Base-by-base conservation (phyloP, 495 filamentous ascomycete genomes). In the Penicillium maclennaniae region DNA sequence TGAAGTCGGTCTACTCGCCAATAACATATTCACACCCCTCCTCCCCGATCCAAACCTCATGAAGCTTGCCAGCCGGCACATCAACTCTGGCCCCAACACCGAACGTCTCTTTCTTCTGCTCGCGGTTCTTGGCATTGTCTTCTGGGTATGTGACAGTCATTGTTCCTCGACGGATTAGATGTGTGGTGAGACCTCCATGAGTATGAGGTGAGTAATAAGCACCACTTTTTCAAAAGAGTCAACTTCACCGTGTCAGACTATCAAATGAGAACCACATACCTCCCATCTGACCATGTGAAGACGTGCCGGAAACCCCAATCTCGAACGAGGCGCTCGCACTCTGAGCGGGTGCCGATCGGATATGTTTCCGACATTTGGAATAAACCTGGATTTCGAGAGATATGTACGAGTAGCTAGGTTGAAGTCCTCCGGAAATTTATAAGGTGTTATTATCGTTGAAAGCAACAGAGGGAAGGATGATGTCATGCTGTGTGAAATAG, bases 1-100 rank as follows among this genome's bases (percentile, higher is more conserved):
- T 28, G 14, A 8, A 23, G 3, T 9, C 41, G 6, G 43, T 7
- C 48, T 49, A 90, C 65, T 91, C 88, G 17, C 90, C 90, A 68
- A 93, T 90, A 19, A 92, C 87, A 74, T 89, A 91, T 37, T 87
- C 90, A 70, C 90, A 95, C 0, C 90, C 90, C 48, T 84, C 75
- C 1, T 65, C 37, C 0, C 90, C 89, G 57, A 92, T 83, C 90
- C 89, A 93, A 17, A 93, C 88, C 75, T 93, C 89, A 70, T 93
- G 90, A 9, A 82, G 50, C 40, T 82, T 79, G 0, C 78, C 76
- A 1, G 87, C 85, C 7, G 85, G 86, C 3, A 95, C 88, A 70
- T 92, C 88, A n/a, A 93, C 64, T 49, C 89, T 73, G 14, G 77
- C 81, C 0, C 89, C 89, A 3, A 75, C 74, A 0, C 80, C 78